Evolutionary conservation across 1,284 basidiomycete genomes (phyloP), one percentile per base, ranked within the genome.

Genomic region (Naganishia cerealis): DNA sequence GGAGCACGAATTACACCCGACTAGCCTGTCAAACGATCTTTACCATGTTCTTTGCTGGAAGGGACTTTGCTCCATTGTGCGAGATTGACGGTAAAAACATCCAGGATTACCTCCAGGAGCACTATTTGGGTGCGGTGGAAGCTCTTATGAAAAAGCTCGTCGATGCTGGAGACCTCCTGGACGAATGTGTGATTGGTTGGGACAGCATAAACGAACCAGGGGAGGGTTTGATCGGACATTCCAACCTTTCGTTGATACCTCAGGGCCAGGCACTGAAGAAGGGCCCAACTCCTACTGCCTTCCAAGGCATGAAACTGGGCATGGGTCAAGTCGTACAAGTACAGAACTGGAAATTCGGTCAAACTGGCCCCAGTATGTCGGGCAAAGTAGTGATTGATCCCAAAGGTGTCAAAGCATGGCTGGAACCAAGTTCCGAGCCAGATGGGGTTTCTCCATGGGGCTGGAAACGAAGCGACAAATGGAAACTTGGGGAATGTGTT

Each of bases 131-230:
- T 24, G 93, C 95, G 0, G 86, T 90, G 72, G 87, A 86, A 0
- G 81, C 83, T 43, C 84, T 99, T 42, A 92, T 90, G 0, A 86
- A 90, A 74, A 84, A 86, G 33, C 90, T 99, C 53, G 81, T 82
- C 1, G 86, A 85, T 15, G 90, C 88, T 0, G 89, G 88, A 0
- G 88, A 87, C 57, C 81, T 98, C 21, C 80, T 90, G 33, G 94
- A 98, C 57, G 86, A 88, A 53, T 93, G 91, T 72, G 86, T 99
- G 29, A 88, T 98, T 67, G 95, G 95, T 0, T 98, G 95, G 95
- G 95, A 99, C 78, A 90, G 88, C 74, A 82, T 98, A 81, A 98
- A 98, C 78, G 95, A 99, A 79, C 94, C 95, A 0, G 89, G 88
- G 56, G 91, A 94, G 72, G 95, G 94, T 0, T 83, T 94, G 68